Evolutionary conservation across 257 asterid genomes (phyloP), one percentile per base, ranked within the genome.

Genomic region (Solanum clarkiae): DNA sequence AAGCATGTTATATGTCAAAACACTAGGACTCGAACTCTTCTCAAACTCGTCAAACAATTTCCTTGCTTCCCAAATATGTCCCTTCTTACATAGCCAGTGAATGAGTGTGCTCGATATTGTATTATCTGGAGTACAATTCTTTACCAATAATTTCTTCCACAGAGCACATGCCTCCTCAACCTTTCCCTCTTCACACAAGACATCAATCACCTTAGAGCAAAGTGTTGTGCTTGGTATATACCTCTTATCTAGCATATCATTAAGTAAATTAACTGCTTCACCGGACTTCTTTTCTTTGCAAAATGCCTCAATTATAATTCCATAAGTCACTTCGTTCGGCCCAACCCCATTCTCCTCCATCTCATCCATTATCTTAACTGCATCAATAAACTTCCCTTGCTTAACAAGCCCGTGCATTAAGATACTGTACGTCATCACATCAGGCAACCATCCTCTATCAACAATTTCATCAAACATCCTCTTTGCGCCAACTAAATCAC

Each of bases 311-410:
- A 94, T 92, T 95, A 94, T 92, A 44, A 95, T 97, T 83, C 90
- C 84, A 80, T 93, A 96, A 6, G 99, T 96, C 60, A 95, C 93
- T 44, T 95, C 99, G 84, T 96, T 95, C 0, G 98, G 98, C 86
- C 90, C 89, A 57, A 96, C 94, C 70, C 97, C 93, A 79, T 90
- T 93, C 82, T 89, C 98, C 89, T 89, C 95, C 99, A 95, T 96
- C 88, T 93, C 98, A 88, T 96, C 99, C 99, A 95, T 95, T 85
- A 96, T 91, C 87, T 89, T 95, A 8, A 95, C 88, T 22, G 99
- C 99, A 82, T 91, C 91, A 70, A 90, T 91, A 80, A 96, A 90
- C 32, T 44, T 79, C 24, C 98, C 98, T 72, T 85, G 87, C 92
- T 92, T 95, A 84, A 93, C 92, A 83, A 90, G 93, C 57, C 99